Percentiles rank a stretch among this genome's conserved stretches.
Evolutionary conservation across 2,329 filamentous ascomycete genomes (phyloP).

Genomic region (Fusarium sp.): DNA sequence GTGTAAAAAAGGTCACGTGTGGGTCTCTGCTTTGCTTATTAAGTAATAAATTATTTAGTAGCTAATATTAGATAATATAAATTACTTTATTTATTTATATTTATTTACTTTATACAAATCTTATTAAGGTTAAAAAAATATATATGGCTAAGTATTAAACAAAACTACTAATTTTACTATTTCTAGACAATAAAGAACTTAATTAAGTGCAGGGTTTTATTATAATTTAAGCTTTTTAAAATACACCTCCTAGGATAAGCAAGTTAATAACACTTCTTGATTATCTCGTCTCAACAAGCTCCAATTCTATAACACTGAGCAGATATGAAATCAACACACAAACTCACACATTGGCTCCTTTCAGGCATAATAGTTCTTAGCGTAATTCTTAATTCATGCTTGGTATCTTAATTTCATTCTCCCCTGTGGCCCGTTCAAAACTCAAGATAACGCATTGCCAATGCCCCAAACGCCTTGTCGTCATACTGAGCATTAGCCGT

Average conservation of each 20-base stretch:
- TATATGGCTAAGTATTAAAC: too few species aligned
- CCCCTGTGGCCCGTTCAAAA: constrained; percentile 5
- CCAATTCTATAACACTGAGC: too few species aligned
- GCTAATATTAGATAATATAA: neutral
- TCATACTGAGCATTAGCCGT: constrained; percentile 22
- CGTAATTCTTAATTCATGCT: neutral
- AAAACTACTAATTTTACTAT: too few species aligned
- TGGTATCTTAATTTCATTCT: constrained; percentile 28
- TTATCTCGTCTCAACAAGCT: too few species aligned
- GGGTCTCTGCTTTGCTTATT: fast-evolving
- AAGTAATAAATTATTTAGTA: neutral
- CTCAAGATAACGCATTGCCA: constrained; percentile 10
- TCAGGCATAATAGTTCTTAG: neutral
- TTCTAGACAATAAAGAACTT: too few species aligned
- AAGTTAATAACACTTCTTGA: too few species aligned
- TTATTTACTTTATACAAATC: neutral
- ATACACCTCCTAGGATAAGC: too few species aligned
- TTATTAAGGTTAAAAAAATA: too few species aligned
- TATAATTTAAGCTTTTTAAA: too few species aligned
- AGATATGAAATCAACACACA: neutral
- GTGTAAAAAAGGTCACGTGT: neutral
- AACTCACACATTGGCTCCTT: neutral
- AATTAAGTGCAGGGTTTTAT: too few species aligned
- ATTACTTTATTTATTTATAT: neutral
- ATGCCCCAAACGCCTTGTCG: constrained; percentile 31